Base-by-base conservation (phyloP, 495 filamentous ascomycete genomes). In the Penicillium waksmanii region DNA sequence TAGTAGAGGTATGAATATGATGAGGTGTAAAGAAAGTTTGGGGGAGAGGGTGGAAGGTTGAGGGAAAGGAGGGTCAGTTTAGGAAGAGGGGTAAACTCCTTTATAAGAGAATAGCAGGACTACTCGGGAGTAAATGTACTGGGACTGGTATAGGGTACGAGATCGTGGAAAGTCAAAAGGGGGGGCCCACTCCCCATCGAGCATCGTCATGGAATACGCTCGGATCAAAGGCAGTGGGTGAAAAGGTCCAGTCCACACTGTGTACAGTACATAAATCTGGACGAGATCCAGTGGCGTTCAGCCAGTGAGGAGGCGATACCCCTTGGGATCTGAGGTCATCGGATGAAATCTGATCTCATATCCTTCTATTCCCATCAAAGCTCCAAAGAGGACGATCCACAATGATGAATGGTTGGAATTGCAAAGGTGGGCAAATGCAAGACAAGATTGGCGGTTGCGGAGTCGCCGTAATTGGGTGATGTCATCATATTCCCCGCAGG, bases 191-290 rank as follows among this genome's bases (percentile, higher is more conserved):
- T 23, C 53, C 19, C 47, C 35, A 12, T 33, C 51, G 43, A 44
- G 7, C 40, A 64, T 65, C 63, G 63, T 66, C 66, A 63, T 66
- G 53, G 56, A 31, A 53, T 38, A 55, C n/a, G 60, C 47, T 66
- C 59, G 15, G 53, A 56, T 60, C 46, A 27, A 31, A 51, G 27
- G 34, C 36, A n/a, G 42, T 19, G 46, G 31, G 21, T 48, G 21
- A n/a, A 27, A 25, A 12, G 21, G 21, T 12, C 18, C 10, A 38
- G 27, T 31, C 36, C 15, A 23, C 23, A 23, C 23, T 23, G 23
- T 23, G 23, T 23, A 23, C 3, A 5, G 10, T n/a, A n/a, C n/a
- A 13, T 2, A 0, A 38, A 38, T 38, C 36, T 38, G 36, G 11
- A 12, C 8, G 36, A 38, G 36, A 12, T 38, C 36, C 11, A 38